Evolutionary conservation across 371 early-diverging fungal genomes (phyloP), one percentile per base, ranked within the genome.

Genomic region (Blastocladiella emersonii): DNA sequence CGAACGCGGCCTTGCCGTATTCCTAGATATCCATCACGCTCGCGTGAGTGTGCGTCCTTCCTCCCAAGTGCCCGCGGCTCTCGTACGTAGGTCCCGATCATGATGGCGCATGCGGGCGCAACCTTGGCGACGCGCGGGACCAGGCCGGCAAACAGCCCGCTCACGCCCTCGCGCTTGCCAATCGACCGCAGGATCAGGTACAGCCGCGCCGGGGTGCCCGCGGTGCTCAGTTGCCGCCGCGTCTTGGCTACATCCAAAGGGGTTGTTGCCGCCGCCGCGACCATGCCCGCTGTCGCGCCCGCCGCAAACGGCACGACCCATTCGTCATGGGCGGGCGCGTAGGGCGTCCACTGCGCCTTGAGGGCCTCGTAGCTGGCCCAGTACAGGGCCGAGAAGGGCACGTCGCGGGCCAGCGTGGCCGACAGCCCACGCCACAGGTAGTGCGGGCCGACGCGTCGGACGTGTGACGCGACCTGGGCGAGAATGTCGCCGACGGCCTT

Each of bases 211-310:
- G 53, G 48, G 32, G n/a, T 34, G 19, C 35, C n/a, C 32, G 34
- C 39, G 37, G 67, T 69, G 65, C 76, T 71, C 0, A 87, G 83
- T 68, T 91, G 91, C 63, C 89, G 78, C 32, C 86, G 73, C 0
- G 97, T 95, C 70, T 96, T 96, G 61, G 88, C 89, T 5, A 96
- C 93, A 71, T 96, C 97, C 78, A 96, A 96, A 19, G 97, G 97
- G 5, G 87, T 91, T 12, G 97, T 96, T 13, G 91, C 41, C 0
- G 82, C 74, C 5, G 95, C 95, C 5, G 95, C 94, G 62, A 92
- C 67, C 84, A 79, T 80, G 62, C 91, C 91, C 45, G 88, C 86
- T 21, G 75, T 51, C 19, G 90, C 91, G 23, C 91, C 91, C 13
- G 88, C 72, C 7, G 81, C 37, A 68, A 89, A 89, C 1, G 85